Conservation (phyloP, 2,329 filamentous ascomycete genomes). For the Leptographium flavum region DNA sequence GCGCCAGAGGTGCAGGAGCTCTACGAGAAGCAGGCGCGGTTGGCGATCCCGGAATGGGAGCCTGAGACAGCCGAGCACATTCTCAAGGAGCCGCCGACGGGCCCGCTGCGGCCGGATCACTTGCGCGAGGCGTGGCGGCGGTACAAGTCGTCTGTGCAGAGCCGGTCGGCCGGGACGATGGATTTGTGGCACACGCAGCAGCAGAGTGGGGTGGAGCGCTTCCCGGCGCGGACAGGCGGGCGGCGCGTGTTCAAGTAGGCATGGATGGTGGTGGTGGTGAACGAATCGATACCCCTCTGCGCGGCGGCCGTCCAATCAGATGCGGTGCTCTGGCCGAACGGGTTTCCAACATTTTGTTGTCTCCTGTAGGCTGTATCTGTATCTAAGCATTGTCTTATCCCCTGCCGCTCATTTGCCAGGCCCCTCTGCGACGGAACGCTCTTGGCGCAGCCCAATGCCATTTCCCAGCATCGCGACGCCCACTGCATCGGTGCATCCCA, state of each 20-base stretch:
- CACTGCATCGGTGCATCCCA: no score
- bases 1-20: constrained; percentile 17
- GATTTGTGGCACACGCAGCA: constrained; percentile 48
- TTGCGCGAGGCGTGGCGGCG: constrained; percentile 57
- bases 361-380: no score
- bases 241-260: constrained; percentile 35
- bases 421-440: no score
- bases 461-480: no score
- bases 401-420: no score
- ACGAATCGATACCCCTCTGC: no score
- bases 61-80: constrained; percentile 17
- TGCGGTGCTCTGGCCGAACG: no score
- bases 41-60: constrained; percentile 13
- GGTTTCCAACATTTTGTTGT: no score
- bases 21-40: constrained; percentile 19
- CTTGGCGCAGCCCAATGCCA: no score
- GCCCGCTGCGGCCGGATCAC: constrained; percentile 59
- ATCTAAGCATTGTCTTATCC: no score
- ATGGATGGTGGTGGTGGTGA: background rate
- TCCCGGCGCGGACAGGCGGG: constrained; percentile 36
- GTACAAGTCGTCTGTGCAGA: constrained; percentile 49
- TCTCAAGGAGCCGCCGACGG: constrained; percentile 26
- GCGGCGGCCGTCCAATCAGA: no score
- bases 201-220: constrained; percentile 43
- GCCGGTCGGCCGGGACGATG: constrained; percentile 46